Evolutionary conservation across 2,329 filamentous ascomycete genomes (phyloP).

Genomic region (Verticillium isaacii): DNA sequence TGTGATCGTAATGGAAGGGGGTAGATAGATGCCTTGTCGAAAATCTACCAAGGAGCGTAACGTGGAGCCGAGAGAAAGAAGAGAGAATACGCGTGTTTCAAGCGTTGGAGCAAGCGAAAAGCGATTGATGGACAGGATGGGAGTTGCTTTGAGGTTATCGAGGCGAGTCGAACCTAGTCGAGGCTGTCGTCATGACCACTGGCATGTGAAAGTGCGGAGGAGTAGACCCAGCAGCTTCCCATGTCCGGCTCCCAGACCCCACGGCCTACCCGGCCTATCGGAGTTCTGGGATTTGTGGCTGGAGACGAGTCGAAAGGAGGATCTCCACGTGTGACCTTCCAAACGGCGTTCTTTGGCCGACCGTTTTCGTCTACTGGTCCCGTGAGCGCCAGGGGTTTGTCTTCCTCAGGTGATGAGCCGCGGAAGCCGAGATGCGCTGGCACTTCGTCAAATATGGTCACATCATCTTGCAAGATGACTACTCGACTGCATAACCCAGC

Average conservation of each 20-base stretch:
- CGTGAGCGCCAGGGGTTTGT: background rate
- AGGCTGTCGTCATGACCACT: background rate
- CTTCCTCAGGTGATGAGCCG: background rate
- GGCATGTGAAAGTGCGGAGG: conserved; percentile 6
- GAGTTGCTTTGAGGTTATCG: background rate
- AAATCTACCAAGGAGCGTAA: background rate
- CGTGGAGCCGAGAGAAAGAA: background rate
- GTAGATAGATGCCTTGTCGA: background rate
- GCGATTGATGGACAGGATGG: background rate
- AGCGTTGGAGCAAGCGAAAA: background rate
- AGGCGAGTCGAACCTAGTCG: no score
- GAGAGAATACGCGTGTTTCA: background rate
- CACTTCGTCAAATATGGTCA: background rate
- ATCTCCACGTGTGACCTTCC: background rate
- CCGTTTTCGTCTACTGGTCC: background rate
- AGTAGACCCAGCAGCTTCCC: background rate
- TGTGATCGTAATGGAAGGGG: background rate
- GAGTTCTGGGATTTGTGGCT: background rate
- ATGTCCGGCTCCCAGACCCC: background rate
- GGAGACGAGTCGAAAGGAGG: background rate
- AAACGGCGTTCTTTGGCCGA: background rate
- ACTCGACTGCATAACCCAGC: background rate
- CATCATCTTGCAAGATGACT: no score
- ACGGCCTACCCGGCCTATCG: background rate
- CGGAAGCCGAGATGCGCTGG: background rate